Base-by-base conservation (phyloP, 495 filamentous ascomycete genomes). In the Glonium stellatum region DNA sequence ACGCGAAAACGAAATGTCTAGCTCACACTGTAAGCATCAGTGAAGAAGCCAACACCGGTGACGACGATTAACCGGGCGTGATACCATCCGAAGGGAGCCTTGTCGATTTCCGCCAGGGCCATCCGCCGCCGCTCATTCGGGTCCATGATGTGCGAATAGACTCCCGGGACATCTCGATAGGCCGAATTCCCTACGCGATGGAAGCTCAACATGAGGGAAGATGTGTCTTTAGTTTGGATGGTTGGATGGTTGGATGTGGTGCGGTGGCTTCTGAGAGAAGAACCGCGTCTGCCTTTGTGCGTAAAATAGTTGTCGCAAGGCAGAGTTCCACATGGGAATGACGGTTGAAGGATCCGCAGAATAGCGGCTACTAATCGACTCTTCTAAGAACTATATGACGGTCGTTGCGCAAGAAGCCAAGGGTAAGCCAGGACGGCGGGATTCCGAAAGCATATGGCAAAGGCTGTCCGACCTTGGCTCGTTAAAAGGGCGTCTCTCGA, bases 11-110 rank as follows among this genome's bases (percentile, higher is more conserved):
- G 23, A 51, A 51, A 51, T 13, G 10, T 25, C 6, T 22, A 8
- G 2, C 64, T 55, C 72, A 90, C 86, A 73, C 87, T 84, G 69
- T 87, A 87, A 23, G 86, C 85, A 70, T 90, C 88, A 35, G 87
- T 88, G 74, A 92, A 90, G 80, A 92, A 91, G 56, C 88, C 88
- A 53, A 89, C 81, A 64, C 88, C 88, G 12, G 88, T 87, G 3
- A 92, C 87, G 19, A 89, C 76, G 21, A 87, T 76, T 41, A 87
- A 84, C 39, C 87, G 82, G 10, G 85, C 80, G 71, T 91, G 88
- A 67, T 86, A 86, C 83, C 87, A 88, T 64, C 88, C 85, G 62
- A 92, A 90, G 3, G 82, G 82, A 41, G 87, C 87, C 65, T 87
- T 87, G 70, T 92, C 88, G 55, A 92, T 88, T 67, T 88, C 81